Evolutionary conservation across 768 basidiomycete species (phyloP).

Genomic region (Termitomyces sp.): DNA sequence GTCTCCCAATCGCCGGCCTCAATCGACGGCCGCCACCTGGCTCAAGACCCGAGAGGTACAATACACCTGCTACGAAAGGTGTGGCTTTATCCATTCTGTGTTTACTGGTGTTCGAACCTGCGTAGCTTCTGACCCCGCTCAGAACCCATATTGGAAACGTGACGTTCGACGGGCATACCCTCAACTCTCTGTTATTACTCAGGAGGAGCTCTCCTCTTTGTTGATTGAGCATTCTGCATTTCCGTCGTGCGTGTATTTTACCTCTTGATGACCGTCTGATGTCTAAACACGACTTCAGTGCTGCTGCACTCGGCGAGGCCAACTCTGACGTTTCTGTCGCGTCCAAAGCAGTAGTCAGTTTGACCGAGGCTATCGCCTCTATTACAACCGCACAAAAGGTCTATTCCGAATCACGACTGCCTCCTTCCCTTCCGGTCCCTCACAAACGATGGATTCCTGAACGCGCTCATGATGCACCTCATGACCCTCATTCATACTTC

Average conservation of each 20-base stretch:
- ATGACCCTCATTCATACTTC: constrained; percentile 78
- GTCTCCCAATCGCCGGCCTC: constrained; percentile 69
- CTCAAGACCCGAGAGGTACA: constrained; percentile 82
- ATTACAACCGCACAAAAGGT: constrained; percentile 52
- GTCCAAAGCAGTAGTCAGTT: constrained; percentile 43
- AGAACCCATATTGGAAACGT: constrained; percentile 95
- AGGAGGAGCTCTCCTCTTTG: constrained; percentile 72
- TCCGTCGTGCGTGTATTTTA: constrained; percentile 47
- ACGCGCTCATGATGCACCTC: constrained; percentile 72
- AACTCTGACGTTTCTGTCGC: constrained; percentile 41
- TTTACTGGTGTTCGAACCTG: neutral
- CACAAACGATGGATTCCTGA: constrained; percentile 73
- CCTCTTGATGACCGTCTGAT: neutral
- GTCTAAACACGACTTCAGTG: constrained; percentile 26
- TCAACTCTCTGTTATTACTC: constrained; percentile 85
- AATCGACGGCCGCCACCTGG: constrained; percentile 84
- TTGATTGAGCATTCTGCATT: constrained; percentile 73
- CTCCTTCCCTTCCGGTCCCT: constrained; percentile 66
- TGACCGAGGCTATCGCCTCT: constrained; percentile 68
- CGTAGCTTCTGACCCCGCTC: constrained; percentile 71
- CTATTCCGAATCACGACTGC: constrained; percentile 60
- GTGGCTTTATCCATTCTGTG: neutral
- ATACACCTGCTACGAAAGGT: constrained; percentile 89
- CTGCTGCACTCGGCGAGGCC: constrained; percentile 45
- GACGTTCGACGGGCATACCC: constrained; percentile 91